Conservation (phyloP, 345 rosid species). For the Abelmoschus esculentus region DNA sequence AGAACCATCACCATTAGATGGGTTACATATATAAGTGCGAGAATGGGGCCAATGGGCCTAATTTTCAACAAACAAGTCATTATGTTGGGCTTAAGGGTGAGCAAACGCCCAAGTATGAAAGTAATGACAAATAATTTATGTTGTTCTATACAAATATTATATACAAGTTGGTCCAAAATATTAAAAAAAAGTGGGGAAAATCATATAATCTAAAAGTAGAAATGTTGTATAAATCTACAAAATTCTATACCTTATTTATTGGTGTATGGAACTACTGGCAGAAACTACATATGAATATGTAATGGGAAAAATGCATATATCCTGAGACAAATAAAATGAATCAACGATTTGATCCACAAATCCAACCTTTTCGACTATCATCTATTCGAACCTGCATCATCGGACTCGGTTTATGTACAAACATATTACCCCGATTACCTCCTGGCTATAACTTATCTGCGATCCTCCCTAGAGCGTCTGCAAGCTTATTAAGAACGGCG, state of each 20-base stretch:
- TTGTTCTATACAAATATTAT: constrained; percentile 3
- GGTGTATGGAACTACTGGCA: constrained; percentile 5
- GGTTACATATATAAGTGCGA: too few species aligned
- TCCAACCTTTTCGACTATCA: constrained; percentile 16
- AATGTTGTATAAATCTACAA: constrained; percentile 12
- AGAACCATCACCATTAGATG: too few species aligned
- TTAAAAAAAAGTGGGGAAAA: neutral
- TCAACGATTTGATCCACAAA: constrained; percentile 12
- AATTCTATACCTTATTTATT: constrained; percentile 17
- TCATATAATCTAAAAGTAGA: constrained; percentile 7
- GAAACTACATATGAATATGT: constrained; percentile 10
- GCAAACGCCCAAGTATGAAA: too few species aligned
- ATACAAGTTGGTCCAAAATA: neutral
- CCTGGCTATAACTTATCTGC: constrained; percentile 70
- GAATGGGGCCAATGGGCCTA: too few species aligned
- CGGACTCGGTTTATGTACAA: constrained; percentile 28
- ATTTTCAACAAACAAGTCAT: too few species aligned
- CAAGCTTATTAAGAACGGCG: constrained; percentile 76
- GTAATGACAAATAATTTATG: neutral
- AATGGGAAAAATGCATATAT: neutral
- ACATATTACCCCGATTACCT: neutral
- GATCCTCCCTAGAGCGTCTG: constrained; percentile 75
- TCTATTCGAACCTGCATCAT: constrained; percentile 8
- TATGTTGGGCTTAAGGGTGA: too few species aligned
- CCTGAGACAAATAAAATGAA: constrained; percentile 15